These are phyloP conservation scores for Metarhizium rileyi DNA, from an alignment of 2,329 filamentous ascomycete species.

Conservation along the genomic window DNA sequence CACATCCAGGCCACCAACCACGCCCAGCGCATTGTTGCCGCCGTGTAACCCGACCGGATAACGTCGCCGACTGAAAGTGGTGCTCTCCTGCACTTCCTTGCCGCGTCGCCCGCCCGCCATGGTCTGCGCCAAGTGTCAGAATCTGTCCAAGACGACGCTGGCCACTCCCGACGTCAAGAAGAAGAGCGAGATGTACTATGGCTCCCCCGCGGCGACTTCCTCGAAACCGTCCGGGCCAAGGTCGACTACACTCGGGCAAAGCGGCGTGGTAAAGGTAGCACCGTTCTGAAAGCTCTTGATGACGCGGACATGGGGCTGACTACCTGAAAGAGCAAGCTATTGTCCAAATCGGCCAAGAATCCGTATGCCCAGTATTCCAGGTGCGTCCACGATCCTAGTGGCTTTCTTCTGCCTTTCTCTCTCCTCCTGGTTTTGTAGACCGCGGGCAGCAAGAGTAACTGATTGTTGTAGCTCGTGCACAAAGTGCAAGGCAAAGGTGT, in stretches of 20 bases:
- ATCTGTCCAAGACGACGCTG: slow-evolving; percentile 47
- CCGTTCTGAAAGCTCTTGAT: neutral
- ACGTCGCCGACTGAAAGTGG: too few species aligned
- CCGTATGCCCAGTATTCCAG: slow-evolving; percentile 52
- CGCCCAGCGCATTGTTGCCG: too few species aligned
- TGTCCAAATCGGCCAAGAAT: slow-evolving; percentile 56
- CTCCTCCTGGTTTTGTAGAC: too few species aligned
- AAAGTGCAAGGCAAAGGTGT: slow-evolving; percentile 54
- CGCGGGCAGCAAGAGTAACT: neutral
- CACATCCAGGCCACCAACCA: too few species aligned
- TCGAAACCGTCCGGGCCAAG: slow-evolving; percentile 29
- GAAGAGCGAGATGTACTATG: slow-evolving; percentile 57
- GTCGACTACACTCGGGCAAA: slow-evolving; percentile 46
- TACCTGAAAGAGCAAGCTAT: slow-evolving; percentile 45
- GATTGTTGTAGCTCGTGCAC: slow-evolving; percentile 38
- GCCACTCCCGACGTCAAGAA: slow-evolving; percentile 57
- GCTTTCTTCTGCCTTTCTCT: neutral
- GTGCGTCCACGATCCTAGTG: slow-evolving; percentile 6
- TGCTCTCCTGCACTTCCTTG: too few species aligned
- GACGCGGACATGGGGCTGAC: neutral
- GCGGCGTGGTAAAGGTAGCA: slow-evolving; percentile 47
- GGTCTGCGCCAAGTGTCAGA: slow-evolving; percentile 57
- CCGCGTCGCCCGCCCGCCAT: slow-evolving; percentile 23
- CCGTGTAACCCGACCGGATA: neutral
- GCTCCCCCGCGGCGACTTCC: slow-evolving; percentile 37